Conservation (phyloP, 257 asterid species). For the Apocynum venetum region DNA sequence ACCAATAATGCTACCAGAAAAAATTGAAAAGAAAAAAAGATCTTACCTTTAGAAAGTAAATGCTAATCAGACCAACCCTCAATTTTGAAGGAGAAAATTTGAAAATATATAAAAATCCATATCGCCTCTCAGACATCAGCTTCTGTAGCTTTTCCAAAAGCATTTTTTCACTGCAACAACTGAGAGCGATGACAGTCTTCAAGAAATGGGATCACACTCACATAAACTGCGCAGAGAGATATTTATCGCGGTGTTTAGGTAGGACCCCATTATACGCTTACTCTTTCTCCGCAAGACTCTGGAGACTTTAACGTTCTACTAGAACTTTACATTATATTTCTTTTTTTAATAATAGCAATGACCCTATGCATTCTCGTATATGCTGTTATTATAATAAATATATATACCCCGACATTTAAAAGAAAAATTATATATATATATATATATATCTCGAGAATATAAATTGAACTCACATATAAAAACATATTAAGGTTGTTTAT, state of each 20-base stretch:
- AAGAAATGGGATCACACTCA: neutral
- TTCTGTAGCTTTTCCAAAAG: neutral
- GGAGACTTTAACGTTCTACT: neutral
- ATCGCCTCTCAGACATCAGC: neutral
- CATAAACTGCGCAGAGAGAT: neutral
- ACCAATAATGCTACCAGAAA: neutral
- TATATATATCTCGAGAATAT: too few relatives aligned
- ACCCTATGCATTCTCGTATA: too few relatives aligned
- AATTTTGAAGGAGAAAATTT: neutral
- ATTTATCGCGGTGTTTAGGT: neutral
- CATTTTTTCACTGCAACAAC: too few relatives aligned
- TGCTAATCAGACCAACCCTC: neutral
- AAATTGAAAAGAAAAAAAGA: neutral
- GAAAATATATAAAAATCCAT: conserved; percentile 14
- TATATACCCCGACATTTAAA: too few relatives aligned
- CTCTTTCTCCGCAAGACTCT: conserved; percentile 13
- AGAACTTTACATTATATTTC: neutral
- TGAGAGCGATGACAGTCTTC: neutral
- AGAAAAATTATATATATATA: too few relatives aligned
- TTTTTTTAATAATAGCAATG: too few relatives aligned
- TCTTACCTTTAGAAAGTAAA: conserved; percentile 16
- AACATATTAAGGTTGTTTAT: too few relatives aligned
- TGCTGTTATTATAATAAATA: too few relatives aligned
- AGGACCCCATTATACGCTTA: neutral
- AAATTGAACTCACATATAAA: too few relatives aligned